A percentile compares a stretch with the other conserved stretches of the same genome.
Conservation (phyloP, 192 early-diverging fungal genomes). For the Spinellus fusiger region DNA sequence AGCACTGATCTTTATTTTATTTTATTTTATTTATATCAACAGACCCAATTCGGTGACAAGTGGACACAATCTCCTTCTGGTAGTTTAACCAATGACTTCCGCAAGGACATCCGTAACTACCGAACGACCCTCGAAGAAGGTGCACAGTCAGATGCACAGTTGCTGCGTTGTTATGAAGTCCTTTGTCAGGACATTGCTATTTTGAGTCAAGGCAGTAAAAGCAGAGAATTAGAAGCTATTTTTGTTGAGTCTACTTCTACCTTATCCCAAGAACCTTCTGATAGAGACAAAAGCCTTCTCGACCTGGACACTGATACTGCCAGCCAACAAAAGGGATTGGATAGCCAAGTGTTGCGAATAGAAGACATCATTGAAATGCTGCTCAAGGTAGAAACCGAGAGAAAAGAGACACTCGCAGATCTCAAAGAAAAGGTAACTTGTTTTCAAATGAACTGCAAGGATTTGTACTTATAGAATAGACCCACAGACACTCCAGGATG, state of each 20-base stretch:
- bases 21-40: neutral
- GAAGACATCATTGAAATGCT: conserved; percentile 59
- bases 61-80: conserved; percentile 85
- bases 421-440: conserved; percentile 63
- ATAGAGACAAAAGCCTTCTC: conserved; percentile 35
- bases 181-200: conserved; percentile 36
- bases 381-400: conserved; percentile 62
- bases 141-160: conserved; percentile 48
- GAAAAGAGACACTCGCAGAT: conserved; percentile 62
- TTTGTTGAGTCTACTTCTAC: conserved; percentile 35
- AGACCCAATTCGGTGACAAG: conserved; percentile 57
- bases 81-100: conserved; percentile 61
- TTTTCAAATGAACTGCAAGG: conserved; percentile 5
- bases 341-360: conserved; percentile 54
- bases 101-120: conserved; percentile 69
- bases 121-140: conserved; percentile 77
- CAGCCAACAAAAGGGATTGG: conserved; percentile 22
- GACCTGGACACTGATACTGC: conserved; percentile 47
- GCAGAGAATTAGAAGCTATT: conserved; percentile 35
- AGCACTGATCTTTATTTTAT: neutral
- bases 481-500: conserved; percentile 68
- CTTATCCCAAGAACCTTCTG: conserved; percentile 7
- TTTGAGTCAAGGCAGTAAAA: conserved; percentile 35
- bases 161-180: conserved; percentile 39
- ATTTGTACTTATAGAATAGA: neutral